These are phyloP conservation scores for Ensete glaucum DNA, from an alignment of 176 grass and related monocot genomes.

Conservation along the genomic window DNA sequence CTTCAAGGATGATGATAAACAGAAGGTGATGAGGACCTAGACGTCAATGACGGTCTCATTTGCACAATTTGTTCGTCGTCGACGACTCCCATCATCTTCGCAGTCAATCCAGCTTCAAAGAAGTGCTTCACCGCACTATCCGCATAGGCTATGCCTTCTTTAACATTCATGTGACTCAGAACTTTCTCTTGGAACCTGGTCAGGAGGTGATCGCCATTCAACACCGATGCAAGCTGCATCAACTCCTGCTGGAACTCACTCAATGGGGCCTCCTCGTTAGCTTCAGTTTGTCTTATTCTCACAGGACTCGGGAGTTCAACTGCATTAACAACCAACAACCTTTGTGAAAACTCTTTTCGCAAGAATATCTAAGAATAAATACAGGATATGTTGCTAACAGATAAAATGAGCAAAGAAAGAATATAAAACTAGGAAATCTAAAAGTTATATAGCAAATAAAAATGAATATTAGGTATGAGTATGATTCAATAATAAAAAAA, in stretches of 20 bases:
- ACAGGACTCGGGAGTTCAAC: constrained; percentile 69
- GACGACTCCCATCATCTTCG: constrained; percentile 65
- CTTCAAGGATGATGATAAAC: constrained; percentile 33
- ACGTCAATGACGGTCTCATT: constrained; percentile 93
- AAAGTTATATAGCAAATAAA: too few relatives aligned
- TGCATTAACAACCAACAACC: constrained; percentile 13
- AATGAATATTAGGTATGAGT: too few relatives aligned
- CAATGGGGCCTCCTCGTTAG: constrained; percentile 81
- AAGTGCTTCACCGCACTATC: constrained; percentile 42
- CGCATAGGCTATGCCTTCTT: constrained; percentile 85
- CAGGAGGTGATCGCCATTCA: constrained; percentile 77
- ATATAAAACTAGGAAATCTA: too few relatives aligned
- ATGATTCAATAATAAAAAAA: too few relatives aligned
- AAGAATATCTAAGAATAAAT: not conserved
- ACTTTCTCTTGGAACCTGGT: constrained; percentile 54
- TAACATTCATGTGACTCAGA: constrained; percentile 56
- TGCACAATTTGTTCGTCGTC: constrained; percentile 75
- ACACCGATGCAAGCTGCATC: constrained; percentile 70
- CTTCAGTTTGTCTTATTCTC: constrained; percentile 50
- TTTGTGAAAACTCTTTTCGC: not conserved
- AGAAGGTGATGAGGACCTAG: constrained; percentile 23
- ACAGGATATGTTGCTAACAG: too few relatives aligned
- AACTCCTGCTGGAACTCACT: constrained; percentile 93
- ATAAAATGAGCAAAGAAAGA: too few relatives aligned
- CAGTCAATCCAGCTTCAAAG: constrained; percentile 63